Evolutionary conservation across 2,329 filamentous ascomycete species (phyloP).

Genomic region (Verticillium alfalfae): DNA sequence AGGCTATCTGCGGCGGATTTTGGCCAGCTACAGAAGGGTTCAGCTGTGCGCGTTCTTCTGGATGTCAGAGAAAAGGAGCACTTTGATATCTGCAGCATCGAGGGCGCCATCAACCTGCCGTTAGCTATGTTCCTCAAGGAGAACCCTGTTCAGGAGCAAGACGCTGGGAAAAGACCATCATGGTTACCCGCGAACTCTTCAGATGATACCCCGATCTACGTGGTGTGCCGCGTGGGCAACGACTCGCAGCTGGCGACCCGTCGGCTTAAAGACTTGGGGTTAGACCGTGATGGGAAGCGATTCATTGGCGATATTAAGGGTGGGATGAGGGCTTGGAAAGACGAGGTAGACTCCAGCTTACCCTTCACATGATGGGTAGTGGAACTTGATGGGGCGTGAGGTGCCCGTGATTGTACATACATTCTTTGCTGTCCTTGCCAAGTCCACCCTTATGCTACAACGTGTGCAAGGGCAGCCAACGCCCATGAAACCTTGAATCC

Average conservation of each 20-base stretch:
- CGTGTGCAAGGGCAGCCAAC: constrained; percentile 2
- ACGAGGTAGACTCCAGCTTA: constrained; percentile 54
- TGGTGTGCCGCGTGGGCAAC: constrained; percentile 71
- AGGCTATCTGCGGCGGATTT: constrained; percentile 64
- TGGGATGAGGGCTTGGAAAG: constrained; percentile 68
- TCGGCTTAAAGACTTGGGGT: constrained; percentile 57
- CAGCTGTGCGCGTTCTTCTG: constrained; percentile 52
- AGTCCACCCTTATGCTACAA: constrained; percentile 6
- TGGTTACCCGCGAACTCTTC: constrained; percentile 34
- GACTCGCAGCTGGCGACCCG: constrained; percentile 69
- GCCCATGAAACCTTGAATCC: background rate
- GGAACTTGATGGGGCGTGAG: constrained; percentile 1
- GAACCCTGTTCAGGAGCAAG: constrained; percentile 16
- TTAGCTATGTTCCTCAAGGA: constrained; percentile 51
- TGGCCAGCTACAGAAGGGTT: constrained; percentile 17
- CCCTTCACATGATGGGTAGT: constrained; percentile 39
- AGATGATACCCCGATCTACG: constrained; percentile 53
- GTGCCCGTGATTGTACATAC: constrained; percentile 16
- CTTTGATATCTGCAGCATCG: constrained; percentile 72
- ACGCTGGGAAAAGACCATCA: constrained; percentile 13
- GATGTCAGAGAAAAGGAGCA: constrained; percentile 84
- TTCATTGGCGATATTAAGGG: constrained; percentile 67
- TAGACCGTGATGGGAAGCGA: constrained; percentile 44
- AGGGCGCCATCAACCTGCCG: constrained; percentile 69
- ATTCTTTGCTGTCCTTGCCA: constrained; percentile 4